Percentiles rank a stretch among this genome's conserved stretches.
phyloP scores from a whole-genome alignment of 768 basidiomycete species.

The Heimioporus sp. region DNA sequence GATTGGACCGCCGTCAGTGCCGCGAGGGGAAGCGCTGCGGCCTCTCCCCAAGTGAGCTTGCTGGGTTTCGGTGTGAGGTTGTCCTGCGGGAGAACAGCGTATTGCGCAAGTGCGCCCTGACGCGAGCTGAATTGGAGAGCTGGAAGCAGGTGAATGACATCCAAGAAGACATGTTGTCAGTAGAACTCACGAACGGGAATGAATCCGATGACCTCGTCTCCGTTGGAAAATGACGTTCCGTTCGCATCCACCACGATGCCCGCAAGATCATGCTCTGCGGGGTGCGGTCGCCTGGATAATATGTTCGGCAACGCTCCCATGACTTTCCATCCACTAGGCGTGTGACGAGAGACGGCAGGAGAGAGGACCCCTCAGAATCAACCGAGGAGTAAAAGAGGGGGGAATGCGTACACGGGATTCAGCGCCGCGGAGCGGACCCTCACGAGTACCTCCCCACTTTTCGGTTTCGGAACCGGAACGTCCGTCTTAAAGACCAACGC shows the following conservation, averaged over 20 bases:
- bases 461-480: constrained; percentile 33
- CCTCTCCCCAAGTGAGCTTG: constrained; percentile 52
- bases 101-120: constrained; percentile 61
- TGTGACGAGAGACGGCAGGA: background rate
- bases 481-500: constrained; percentile 30
- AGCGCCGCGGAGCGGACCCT: constrained; percentile 55
- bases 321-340: constrained; percentile 55
- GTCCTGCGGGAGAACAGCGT: constrained; percentile 51
- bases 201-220: constrained; percentile 66
- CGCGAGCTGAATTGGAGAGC: constrained; percentile 35
- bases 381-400: background rate
- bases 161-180: background rate
- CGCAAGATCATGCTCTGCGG: constrained; percentile 61
- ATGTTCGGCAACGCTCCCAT: constrained; percentile 49
- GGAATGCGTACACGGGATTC: constrained; percentile 60
- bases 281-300: constrained; percentile 45
- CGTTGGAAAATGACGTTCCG: constrained; percentile 48
- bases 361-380: background rate
- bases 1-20: constrained; percentile 58
- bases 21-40: constrained; percentile 59
- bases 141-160: background rate
- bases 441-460: constrained; percentile 46
- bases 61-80: constrained; percentile 35
- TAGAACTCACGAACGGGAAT: constrained; percentile 36
- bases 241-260: constrained; percentile 60